Evolutionary conservation across 805 yeast species (phyloP), one percentile per base, ranked within the genome.

Genomic region (Yamadazyma kitorensis): DNA sequence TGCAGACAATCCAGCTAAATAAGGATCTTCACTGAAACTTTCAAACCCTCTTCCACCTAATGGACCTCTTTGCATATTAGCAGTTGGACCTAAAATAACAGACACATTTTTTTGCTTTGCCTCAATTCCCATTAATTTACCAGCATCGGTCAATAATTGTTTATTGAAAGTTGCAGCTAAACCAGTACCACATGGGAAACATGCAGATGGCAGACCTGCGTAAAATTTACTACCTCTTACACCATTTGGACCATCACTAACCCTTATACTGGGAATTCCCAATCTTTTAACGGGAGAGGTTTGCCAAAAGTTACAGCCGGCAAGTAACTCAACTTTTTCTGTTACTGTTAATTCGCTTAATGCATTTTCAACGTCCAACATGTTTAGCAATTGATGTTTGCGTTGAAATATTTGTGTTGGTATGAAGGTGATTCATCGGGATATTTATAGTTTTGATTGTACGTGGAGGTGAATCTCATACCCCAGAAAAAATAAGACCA

Each of bases 291-390:
- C 57, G 1, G 64, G 45, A 31, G 34, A 43, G 2, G 78, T 73
- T 54, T 72, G 77, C 78, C 78, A 74, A 51, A 60, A 60, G 47
- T 73, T 78, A 27, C 50, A 49, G 24, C 77, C 60, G 24, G 52
- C 40, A 18, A 54, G 35, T 16, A 57, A 46, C 5, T 46, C 31
- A 32, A 52, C 40, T 25, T 56, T 57, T 32, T 57, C 61, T 8
- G 34, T 34, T 4, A 51, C 33, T 12, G 61, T 49, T 39, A 56
- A 42, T 39, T 50, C 41, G 13, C 44, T 33, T 13, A 56, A 40
- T 1, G 37, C 36, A 23, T 41, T 27, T 21, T 57, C 60, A 27
- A 55, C 49, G 43, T 56, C 45, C n/a, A n/a, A n/a, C n/a, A n/a
- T n/a, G n/a, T n/a, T n/a, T n/a, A n/a, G n/a, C n/a, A n/a, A n/a